Evolutionary conservation across 371 early-diverging fungal species (phyloP), one percentile per base, ranked within the genome.

Genomic region (Mortierella sp.): DNA sequence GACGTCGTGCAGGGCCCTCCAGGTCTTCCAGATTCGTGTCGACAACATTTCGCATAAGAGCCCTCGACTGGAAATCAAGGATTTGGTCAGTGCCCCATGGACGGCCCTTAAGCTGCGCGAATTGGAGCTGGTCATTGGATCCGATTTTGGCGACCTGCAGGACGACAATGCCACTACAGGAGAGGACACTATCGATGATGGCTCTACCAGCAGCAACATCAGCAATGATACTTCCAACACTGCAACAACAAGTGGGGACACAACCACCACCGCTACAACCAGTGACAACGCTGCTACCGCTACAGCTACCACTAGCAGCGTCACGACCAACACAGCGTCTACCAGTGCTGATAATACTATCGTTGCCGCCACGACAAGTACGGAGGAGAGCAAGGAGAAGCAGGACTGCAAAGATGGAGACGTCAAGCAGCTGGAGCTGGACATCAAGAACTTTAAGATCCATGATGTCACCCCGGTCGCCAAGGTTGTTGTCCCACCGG

Each of bases 51-150:
- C 61, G 2, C 61, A 61, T 22, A 61, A 61, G 61, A 61, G 61
- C 8, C 61, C 61, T 19, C 61, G 61, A 19, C 39, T 61, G 39
- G 61, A 61, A 61, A 61, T 61, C 61, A 61, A 61, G 34, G 61
- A 61, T 61, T 61, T 61, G 39, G 61, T 61, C 61, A 61, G 61
- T 37, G 39, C 61, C 34, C 61, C 61, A 8, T 61, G 61, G 61
- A 61, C 61, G 61, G 61, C 61, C 22, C 61, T 61, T 9, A 61
- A 61, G 19, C 37, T 61, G 61, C 34, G 61, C 9, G 61, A 61
- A 10, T 9, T 61, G 61, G 61, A 61, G 37, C 34, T 61, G 61
- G 61, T 61, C 61, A 61, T 61, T 22, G 61, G 61, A 34, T 61
- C 61, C 2, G 61, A 61, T 4, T 61, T 61, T 37, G 61, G 61